These are phyloP conservation scores for Penicillium capsulatum DNA, from an alignment of 2,329 filamentous ascomycete genomes.

Conservation along the genomic window DNA sequence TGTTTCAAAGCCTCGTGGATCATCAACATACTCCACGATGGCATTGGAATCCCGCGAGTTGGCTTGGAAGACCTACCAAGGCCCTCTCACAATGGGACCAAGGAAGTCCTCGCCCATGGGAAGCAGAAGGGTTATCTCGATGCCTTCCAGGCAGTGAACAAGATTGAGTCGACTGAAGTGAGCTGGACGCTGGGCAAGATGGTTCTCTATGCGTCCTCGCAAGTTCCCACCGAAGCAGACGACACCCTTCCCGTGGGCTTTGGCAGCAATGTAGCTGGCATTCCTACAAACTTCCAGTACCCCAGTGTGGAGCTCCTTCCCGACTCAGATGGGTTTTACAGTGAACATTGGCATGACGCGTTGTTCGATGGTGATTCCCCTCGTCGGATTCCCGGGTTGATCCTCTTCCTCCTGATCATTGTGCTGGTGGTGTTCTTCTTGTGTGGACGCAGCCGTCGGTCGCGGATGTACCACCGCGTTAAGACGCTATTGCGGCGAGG, in stretches of 20 bases:
- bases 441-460: slow-evolving; percentile 71
- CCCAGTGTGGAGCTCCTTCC: slow-evolving; percentile 48
- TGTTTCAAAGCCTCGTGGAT: slow-evolving; percentile 99
- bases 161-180: slow-evolving; percentile 85
- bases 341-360: slow-evolving; percentile 56
- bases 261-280: slow-evolving; percentile 70
- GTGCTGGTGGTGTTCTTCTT: slow-evolving; percentile 67
- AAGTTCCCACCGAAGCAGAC: slow-evolving; percentile 64
- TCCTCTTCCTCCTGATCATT: slow-evolving; percentile 73
- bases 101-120: slow-evolving; percentile 62
- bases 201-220: slow-evolving; percentile 87
- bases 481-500: slow-evolving; percentile 33
- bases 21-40: slow-evolving; percentile 92
- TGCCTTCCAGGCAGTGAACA: slow-evolving; percentile 88
- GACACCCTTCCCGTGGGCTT: slow-evolving; percentile 78
- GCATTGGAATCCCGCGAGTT: slow-evolving; percentile 85
- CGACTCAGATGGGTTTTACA: slow-evolving; percentile 28
- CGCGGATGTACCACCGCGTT: slow-evolving; percentile 56
- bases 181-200: slow-evolving; percentile 98
- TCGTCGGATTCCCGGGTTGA: slow-evolving; percentile 66
- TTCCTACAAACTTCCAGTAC: slow-evolving; percentile 76
- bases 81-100: slow-evolving; percentile 64
- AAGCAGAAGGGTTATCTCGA: slow-evolving; percentile 74
- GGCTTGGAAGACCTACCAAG: slow-evolving; percentile 63
- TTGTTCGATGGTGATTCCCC: slow-evolving; percentile 64